Evolutionary conservation across 257 asterid genomes (phyloP).

Genomic region (Nicotiana paniculata): DNA sequence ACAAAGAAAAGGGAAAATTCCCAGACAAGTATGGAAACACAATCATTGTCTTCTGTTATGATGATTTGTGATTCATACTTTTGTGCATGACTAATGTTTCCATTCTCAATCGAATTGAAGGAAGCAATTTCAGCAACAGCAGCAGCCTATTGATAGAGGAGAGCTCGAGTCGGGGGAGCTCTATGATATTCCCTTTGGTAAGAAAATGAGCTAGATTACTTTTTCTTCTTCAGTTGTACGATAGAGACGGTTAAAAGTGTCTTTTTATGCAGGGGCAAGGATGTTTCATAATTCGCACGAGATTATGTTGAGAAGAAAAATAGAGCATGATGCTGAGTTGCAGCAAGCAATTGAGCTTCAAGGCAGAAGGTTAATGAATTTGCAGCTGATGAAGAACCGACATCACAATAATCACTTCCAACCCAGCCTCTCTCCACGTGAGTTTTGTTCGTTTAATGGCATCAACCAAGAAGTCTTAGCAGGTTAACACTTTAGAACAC

Average conservation of each 20-base stretch:
- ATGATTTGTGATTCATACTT: background rate
- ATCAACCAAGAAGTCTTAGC: slow-evolving; percentile 37
- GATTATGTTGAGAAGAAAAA: slow-evolving; percentile 57
- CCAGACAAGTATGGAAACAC: slow-evolving; percentile 46
- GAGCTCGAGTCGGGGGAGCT: slow-evolving; percentile 66
- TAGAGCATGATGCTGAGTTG: slow-evolving; percentile 72
- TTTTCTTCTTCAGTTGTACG: background rate
- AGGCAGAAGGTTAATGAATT: slow-evolving; percentile 65
- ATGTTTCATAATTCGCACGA: slow-evolving; percentile 61
- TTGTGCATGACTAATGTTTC: background rate
- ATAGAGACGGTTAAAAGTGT: background rate
- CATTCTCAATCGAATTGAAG: slow-evolving; percentile 26
- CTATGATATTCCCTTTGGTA: slow-evolving; percentile 70
- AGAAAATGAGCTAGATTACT: background rate
- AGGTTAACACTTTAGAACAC: slow-evolving; percentile 33
- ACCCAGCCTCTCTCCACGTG: slow-evolving; percentile 33
- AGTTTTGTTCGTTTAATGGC: slow-evolving; percentile 24
- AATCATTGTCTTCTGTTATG: background rate
- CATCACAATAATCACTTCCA: slow-evolving; percentile 37
- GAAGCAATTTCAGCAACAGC: slow-evolving; percentile 45
- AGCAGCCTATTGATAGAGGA: slow-evolving; percentile 61
- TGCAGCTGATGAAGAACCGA: slow-evolving; percentile 60
- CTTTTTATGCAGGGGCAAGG: slow-evolving; percentile 43
- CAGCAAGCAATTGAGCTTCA: slow-evolving; percentile 80
- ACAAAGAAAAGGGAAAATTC: slow-evolving; percentile 63